Percentiles rank a stretch among this genome's conserved stretches.
phyloP scores from a whole-genome alignment of 1,139 yeast genomes.

The Suhomyces bolitotheri region DNA sequence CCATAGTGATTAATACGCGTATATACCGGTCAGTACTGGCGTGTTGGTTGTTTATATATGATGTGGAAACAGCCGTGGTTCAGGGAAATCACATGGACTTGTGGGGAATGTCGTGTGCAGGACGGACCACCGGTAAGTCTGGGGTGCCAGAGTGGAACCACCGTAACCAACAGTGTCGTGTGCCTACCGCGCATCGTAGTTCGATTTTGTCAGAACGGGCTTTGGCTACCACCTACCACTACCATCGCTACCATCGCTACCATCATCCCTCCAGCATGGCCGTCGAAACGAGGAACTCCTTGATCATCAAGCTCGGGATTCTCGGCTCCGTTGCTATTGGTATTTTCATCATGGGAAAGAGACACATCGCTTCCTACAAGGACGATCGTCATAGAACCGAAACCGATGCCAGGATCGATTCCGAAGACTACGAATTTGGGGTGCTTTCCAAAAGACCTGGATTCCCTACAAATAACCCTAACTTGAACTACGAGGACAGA shows the following conservation, averaged over 20 bases:
- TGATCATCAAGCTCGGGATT: constrained; percentile 38
- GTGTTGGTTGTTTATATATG: not conserved
- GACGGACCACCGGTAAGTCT: too few species aligned
- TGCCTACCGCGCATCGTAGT: too few species aligned
- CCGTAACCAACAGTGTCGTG: too few species aligned
- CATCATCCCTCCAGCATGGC: constrained; percentile 11
- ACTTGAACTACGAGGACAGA: constrained; percentile 34
- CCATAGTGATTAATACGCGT: constrained; percentile 21
- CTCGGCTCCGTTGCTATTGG: constrained; percentile 35
- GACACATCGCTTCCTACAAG: constrained; percentile 37
- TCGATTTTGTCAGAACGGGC: too few species aligned
- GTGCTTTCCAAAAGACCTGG: constrained; percentile 37
- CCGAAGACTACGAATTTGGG: constrained; percentile 35
- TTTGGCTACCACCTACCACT: too few species aligned
- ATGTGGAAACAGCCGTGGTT: constrained; percentile 3
- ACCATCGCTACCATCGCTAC: not conserved
- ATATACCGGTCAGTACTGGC: too few species aligned
- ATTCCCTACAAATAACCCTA: constrained; percentile 33
- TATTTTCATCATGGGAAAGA: constrained; percentile 37
- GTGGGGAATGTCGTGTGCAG: constrained; percentile 11
- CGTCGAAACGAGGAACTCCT: constrained; percentile 39
- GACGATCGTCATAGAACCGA: constrained; percentile 40
- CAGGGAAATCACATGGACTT: constrained; percentile 10
- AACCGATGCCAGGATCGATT: constrained; percentile 40
- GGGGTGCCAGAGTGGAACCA: too few species aligned